phyloP scores from a whole-genome alignment of 768 basidiomycete genomes.

The Xanthoconium purpureum region DNA sequence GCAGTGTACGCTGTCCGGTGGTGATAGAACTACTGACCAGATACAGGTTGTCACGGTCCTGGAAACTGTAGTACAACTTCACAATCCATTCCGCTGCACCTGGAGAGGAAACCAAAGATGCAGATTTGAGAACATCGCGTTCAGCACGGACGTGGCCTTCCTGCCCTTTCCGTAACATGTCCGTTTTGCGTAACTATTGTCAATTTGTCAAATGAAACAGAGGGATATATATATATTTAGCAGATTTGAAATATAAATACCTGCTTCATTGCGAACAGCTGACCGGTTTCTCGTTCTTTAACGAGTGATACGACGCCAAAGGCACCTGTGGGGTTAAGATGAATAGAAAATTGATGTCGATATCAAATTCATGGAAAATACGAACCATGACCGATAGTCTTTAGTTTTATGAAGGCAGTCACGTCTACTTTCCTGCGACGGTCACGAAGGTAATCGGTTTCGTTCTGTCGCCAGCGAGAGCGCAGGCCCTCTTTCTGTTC shows the following conservation, averaged over 20 bases:
- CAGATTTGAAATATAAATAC: conserved; percentile 41
- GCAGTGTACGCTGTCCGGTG: conserved; percentile 21
- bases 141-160: conserved; percentile 97
- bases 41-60: conserved; percentile 94
- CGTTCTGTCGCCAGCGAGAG: conserved; percentile 78
- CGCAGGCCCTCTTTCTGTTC: conserved; percentile 70
- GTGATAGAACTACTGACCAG: conserved; percentile 59
- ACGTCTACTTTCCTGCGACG: conserved; percentile 78
- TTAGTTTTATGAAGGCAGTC: conserved; percentile 82
- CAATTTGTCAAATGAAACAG: conserved; percentile 25
- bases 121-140: conserved; percentile 89
- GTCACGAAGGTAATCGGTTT: conserved; percentile 87
- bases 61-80: conserved; percentile 87
- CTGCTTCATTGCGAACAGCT: conserved; percentile 96
- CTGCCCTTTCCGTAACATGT: conserved; percentile 95
- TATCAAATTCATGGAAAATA: conserved; percentile 27
- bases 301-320: conserved; percentile 97
- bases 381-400: conserved; percentile 92
- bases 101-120: conserved; percentile 73
- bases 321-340: conserved; percentile 57
- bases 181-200: conserved; percentile 72
- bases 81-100: conserved; percentile 91
- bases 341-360: conserved; percentile 19
- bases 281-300: conserved; percentile 72
- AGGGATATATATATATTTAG: conserved; percentile 28